Evolutionary conservation across 2,329 filamentous ascomycete species (phyloP).

Genomic region (Phialemoniopsis sp.): DNA sequence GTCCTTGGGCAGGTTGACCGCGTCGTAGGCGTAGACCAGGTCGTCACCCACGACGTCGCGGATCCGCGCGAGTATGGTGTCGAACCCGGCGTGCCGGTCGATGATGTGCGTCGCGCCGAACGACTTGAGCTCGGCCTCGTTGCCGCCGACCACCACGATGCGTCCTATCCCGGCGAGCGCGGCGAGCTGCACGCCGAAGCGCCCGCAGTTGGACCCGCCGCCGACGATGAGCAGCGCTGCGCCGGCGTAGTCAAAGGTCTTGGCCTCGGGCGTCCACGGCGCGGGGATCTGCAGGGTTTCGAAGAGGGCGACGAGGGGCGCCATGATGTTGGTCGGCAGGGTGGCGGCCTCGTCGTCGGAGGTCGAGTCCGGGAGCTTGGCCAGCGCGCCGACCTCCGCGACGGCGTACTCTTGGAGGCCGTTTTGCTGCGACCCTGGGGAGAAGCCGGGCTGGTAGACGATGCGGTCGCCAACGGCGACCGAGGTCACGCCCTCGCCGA

Average conservation of each 20-base stretch:
- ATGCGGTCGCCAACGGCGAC: slow-evolving; percentile 24
- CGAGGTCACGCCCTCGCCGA: slow-evolving; percentile 16
- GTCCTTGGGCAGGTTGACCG: slow-evolving; percentile 17
- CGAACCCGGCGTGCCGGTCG: slow-evolving; percentile 26
- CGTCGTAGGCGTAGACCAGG: slow-evolving; percentile 30
- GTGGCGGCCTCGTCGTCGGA: slow-evolving; percentile 29
- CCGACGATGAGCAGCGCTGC: slow-evolving; percentile 23
- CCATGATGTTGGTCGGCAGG: slow-evolving; percentile 27
- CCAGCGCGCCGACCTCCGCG: slow-evolving; percentile 18
- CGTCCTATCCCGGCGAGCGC: slow-evolving; percentile 27
- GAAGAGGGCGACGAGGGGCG: slow-evolving; percentile 28
- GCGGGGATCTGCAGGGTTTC: slow-evolving; percentile 18
- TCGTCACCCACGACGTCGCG: slow-evolving; percentile 30
- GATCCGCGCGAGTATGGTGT: slow-evolving; percentile 23
- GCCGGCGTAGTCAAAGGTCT: slow-evolving; percentile 16
- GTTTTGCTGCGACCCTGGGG: slow-evolving; percentile 3
- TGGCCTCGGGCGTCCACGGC: slow-evolving; percentile 15
- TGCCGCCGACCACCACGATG: slow-evolving; percentile 29
- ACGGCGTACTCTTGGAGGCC: slow-evolving; percentile 33
- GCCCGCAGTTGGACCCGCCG: slow-evolving; percentile 26
- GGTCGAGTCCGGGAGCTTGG: slow-evolving; percentile 25
- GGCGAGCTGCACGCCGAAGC: slow-evolving; percentile 25
- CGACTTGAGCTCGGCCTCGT: slow-evolving; percentile 21
- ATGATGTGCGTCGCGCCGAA: slow-evolving; percentile 35
- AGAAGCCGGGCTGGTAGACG: slow-evolving; percentile 17